phyloP scores from a whole-genome alignment of 1,284 basidiomycete species.

The Sporisorium sorghi region DNA sequence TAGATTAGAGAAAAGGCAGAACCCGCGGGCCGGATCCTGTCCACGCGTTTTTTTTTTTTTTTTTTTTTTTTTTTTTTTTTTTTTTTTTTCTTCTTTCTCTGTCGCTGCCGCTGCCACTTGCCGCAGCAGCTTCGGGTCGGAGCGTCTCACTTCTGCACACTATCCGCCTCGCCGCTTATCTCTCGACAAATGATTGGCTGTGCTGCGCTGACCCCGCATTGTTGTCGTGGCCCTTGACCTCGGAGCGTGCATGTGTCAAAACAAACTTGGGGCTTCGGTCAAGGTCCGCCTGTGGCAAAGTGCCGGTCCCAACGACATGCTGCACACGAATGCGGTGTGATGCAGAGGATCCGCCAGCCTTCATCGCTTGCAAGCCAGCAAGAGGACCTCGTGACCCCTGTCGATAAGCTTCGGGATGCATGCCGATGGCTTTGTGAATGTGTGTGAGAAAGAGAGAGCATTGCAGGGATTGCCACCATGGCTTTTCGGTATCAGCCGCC shows the following conservation, averaged over 20 bases:
- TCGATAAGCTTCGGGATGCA: neutral
- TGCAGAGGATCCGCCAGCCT: neutral
- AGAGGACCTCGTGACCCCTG: neutral
- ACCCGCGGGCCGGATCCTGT: conserved; percentile 40
- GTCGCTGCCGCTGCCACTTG: no score
- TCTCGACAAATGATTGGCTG: neutral
- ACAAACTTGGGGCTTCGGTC: neutral
- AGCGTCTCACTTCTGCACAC: no score
- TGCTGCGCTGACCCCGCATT: neutral
- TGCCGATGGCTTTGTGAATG: neutral
- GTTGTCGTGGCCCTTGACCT: neutral
- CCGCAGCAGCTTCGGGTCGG: no score
- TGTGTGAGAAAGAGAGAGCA: neutral
- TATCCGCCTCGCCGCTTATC: no score
- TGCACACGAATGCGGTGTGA: neutral
- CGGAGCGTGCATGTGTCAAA: neutral
- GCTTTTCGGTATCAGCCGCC: neutral
- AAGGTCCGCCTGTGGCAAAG: conserved; percentile 1
- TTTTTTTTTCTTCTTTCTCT: no score
- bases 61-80: no score
- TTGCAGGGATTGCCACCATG: neutral
- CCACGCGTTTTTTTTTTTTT: conserved; percentile 14
- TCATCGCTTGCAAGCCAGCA: neutral
- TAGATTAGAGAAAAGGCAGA: neutral
- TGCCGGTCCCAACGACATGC: neutral